Percentiles rank a stretch among this genome's conserved stretches.
Evolutionary conservation across 108 stramenopile genomes (phyloP).

Genomic region (Conticribra weissflogii): DNA sequence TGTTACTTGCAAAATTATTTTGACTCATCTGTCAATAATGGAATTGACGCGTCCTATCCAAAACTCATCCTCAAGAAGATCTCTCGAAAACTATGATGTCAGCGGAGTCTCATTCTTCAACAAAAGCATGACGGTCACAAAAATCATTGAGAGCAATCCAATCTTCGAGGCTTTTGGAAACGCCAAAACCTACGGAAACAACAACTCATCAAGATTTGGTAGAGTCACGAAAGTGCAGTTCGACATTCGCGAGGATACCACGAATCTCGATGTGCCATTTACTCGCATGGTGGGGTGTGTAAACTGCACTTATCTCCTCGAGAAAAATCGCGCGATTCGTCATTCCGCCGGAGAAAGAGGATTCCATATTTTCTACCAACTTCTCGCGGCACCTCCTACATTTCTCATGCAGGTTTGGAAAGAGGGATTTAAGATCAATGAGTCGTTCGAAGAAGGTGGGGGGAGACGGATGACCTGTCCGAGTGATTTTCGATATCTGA

Average conservation of each 20-base stretch:
- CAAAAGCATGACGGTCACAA: conserved; percentile 50
- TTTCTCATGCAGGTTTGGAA: conserved; percentile 63
- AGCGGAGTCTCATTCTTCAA: conserved; percentile 33
- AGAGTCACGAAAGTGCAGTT: conserved; percentile 89
- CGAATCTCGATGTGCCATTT: conserved; percentile 43
- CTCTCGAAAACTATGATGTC: neutral
- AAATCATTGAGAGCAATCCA: conserved; percentile 90
- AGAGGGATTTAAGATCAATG: conserved; percentile 68
- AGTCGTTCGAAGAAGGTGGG: conserved; percentile 61
- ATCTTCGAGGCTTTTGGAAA: conserved; percentile 94
- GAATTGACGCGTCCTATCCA: neutral
- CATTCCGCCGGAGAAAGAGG: conserved; percentile 95
- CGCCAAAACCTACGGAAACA: conserved; percentile 87
- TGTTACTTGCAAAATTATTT: neutral
- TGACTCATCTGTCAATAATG: neutral
- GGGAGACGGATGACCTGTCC: conserved; percentile 82
- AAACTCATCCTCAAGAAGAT: too few species aligned
- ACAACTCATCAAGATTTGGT: conserved; percentile 91
- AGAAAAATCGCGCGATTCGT: conserved; percentile 92
- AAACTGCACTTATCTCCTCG: conserved; percentile 92
- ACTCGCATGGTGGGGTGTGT: conserved; percentile 75
- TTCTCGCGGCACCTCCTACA: conserved; percentile 84
- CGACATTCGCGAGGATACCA: conserved; percentile 59
- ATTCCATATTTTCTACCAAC: conserved; percentile 99
- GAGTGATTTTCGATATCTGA: conserved; percentile 15